A percentile compares a stretch with the other conserved stretches of the same genome.
phyloP scores from a whole-genome alignment of 139 green algal genomes.

The Chara braunii region DNA sequence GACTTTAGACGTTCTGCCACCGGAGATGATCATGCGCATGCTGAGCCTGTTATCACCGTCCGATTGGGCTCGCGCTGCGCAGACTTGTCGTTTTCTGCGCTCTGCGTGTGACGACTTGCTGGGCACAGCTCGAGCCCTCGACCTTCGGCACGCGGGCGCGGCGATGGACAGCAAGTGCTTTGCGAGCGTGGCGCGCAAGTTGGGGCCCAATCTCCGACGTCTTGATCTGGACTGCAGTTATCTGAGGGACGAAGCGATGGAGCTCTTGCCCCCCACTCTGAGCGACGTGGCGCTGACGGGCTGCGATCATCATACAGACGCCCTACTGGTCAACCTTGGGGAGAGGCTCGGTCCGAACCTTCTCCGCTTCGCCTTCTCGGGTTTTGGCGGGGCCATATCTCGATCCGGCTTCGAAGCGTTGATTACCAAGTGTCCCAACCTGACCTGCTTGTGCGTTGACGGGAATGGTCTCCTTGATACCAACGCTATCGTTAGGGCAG shows the following conservation, averaged over 20 bases:
- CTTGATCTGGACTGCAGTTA: constrained; percentile 23
- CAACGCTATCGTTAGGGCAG: constrained; percentile 5
- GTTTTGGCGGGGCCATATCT: constrained; percentile 5
- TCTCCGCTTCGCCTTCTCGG: constrained; percentile 11
- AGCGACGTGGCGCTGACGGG: constrained; percentile 10
- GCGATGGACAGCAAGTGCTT: constrained; percentile 1
- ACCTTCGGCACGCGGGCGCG: constrained; percentile 8
- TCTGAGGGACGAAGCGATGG: not conserved
- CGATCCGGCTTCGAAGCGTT: not conserved
- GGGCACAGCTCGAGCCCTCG: no score
- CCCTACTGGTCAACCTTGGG: constrained; percentile 1
- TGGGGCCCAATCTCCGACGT: no score
- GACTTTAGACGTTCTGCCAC: no score
- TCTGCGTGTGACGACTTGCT: no score
- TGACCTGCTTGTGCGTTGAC: constrained; percentile 17
- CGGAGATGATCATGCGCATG: no score
- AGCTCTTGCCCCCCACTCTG: not conserved
- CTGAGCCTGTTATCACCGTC: no score
- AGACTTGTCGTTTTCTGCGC: no score
- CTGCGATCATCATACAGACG: constrained; percentile 22
- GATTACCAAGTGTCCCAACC: not conserved
- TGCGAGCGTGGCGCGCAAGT: not conserved
- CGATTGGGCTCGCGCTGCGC: no score
- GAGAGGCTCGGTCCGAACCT: constrained; percentile 11
- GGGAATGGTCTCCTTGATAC: not conserved